phyloP scores from a whole-genome alignment of 768 basidiomycete genomes.

The Mycena metata region DNA sequence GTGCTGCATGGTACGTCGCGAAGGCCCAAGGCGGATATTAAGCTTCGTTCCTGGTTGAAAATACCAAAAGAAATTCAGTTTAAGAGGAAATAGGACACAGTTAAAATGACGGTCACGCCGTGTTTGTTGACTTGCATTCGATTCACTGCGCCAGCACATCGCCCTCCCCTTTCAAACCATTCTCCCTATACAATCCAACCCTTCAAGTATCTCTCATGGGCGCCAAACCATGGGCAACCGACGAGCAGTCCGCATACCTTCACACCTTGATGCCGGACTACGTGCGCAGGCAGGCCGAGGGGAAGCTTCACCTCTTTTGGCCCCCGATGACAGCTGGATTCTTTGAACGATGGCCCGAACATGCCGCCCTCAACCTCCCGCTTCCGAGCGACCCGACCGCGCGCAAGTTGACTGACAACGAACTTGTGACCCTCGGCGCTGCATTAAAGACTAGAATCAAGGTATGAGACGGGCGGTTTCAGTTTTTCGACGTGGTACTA shows the following conservation, averaged over 20 bases:
- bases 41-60: no score
- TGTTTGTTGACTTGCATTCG: no score
- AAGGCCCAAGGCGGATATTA: no score
- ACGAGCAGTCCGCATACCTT: background rate
- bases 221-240: background rate
- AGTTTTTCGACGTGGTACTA: no score
- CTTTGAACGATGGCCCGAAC: background rate
- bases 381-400: background rate
- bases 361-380: background rate
- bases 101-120: no score
- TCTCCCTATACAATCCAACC: no score
- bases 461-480: no score
- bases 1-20: no score
- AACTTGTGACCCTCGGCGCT: background rate
- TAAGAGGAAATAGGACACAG: no score
- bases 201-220: no score
- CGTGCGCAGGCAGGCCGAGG: constrained; percentile 7
- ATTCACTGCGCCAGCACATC: background rate
- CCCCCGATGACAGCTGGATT: background rate
- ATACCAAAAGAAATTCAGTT: no score
- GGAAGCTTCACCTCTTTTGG: constrained; percentile 6
- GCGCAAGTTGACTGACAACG: background rate
- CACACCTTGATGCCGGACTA: background rate
- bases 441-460: background rate
- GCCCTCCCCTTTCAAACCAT: background rate